Evolutionary conservation across 2,329 filamentous ascomycete genomes (phyloP), one percentile per base, ranked within the genome.

Genomic region (Colletotrichum limetticola): DNA sequence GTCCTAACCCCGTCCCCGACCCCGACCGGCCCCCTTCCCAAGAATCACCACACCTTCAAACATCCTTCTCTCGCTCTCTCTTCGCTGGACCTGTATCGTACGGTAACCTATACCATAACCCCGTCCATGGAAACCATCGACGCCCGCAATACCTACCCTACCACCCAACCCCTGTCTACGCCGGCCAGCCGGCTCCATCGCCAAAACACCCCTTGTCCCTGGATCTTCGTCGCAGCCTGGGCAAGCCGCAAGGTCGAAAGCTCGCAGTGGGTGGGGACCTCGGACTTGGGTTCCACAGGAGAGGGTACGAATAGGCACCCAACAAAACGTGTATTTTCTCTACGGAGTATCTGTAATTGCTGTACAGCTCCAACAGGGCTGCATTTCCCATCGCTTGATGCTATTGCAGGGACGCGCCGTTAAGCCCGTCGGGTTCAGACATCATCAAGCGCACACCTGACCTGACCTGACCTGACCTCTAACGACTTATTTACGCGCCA

Each of bases 341-440:
- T 32, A 32, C 32, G 32, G 32, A 32, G 37, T 42, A 42, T 42
- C 37, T 42, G 37, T 42, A 42, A 42, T 42, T 42, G 37, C 66
- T 16, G 12, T n/a, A 49, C 52, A 72, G 37, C 61, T 30, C 56
- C 69, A 37, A 53, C 65, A 72, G 65, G 69, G 69, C 69, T 72
- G 69, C 69, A 64, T 52, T 26, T 53, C 37, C 37, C 37, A 46
- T 60, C 30, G 22, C 32, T 28, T 53, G 26, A 65, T 24, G 28
- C 66, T 56, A 19, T 66, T 58, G 11, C 53, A 32, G 52, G 37
- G 37, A 16, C 14, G 14, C 37, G 24, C 52, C 14, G 16, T 64
- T 64, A 24, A 30, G 9, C 5, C 46, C 49, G 30, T 32, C 32
- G 32, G 32, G 3, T 55, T 55, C 35, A 42, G 37, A 49, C 42